phyloP scores from a whole-genome alignment of 768 basidiomycete genomes.

The Gloeophyllum trabeum region DNA sequence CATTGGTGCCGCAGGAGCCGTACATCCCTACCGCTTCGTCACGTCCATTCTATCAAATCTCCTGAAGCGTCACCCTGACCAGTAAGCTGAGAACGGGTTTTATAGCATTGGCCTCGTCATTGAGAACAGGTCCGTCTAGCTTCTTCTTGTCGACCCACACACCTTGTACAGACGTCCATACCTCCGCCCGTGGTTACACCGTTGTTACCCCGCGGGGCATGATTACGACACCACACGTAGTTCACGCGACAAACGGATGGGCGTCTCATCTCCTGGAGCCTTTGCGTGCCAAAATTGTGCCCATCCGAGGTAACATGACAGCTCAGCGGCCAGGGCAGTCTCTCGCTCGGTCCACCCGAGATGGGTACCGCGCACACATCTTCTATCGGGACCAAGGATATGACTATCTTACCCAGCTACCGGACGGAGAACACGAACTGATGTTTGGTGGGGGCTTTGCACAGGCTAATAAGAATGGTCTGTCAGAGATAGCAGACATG shows the following conservation, averaged over 20 bases:
- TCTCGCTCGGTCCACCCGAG: constrained; percentile 13
- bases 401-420: constrained; percentile 64
- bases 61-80: constrained; percentile 33
- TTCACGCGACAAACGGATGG: constrained; percentile 86
- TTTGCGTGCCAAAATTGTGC: constrained; percentile 51
- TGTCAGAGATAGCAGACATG: constrained; percentile 17
- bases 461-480: constrained; percentile 15
- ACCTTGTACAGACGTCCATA: constrained; percentile 42
- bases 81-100: constrained; percentile 20
- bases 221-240: constrained; percentile 46
- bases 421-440: constrained; percentile 31
- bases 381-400: constrained; percentile 40
- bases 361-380: constrained; percentile 44
- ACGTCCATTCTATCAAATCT: constrained; percentile 47
- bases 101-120: not conserved
- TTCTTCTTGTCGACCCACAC: constrained; percentile 50
- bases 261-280: constrained; percentile 56
- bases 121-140: constrained; percentile 19
- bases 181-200: constrained; percentile 27
- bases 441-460: constrained; percentile 60
- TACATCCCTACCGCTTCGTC: constrained; percentile 63
- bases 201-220: constrained; percentile 52
- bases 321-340: constrained; percentile 44
- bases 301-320: constrained; percentile 49
- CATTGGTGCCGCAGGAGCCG: constrained; percentile 41